Evolutionary conservation across 1,139 yeast species (phyloP), one percentile per base, ranked within the genome.

Genomic region (Tardiomyces depauwii): DNA sequence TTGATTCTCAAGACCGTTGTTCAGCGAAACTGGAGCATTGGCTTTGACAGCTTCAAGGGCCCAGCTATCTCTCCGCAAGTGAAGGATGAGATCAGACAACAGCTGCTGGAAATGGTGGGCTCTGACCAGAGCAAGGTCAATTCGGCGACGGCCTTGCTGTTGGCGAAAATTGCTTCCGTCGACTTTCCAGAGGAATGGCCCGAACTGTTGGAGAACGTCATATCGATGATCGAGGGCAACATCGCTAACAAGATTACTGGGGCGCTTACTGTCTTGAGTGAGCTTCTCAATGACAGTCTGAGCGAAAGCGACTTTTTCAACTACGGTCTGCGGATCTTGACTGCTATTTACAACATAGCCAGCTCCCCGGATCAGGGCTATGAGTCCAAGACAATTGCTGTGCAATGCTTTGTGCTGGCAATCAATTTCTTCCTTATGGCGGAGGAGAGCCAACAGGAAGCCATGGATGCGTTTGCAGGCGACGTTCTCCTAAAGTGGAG

Each of bases 171-270:
- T 21, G 89, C 95, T 0, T 83, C 86, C 1, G 84, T 82, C 1
- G 98, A 91, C 58, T 89, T 78, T 59, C 98, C 98, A 0, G 97
- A 91, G 57, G 95, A 87, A 59, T 91, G 97, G 97, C 95, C 96
- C 0, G 73, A 72, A 28, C 68, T 91, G 42, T 61, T 89, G 48
- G 65, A 67, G 18, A 58, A 30, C 2, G 63, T 13, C 60, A 84
- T 43, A 77, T 77, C 56, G 56, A 61, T 18, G 65, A 70, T 44
- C 57, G 36, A 30, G 70, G 32, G 49, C 61, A 12, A 65, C 76
- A 3, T 60, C 65, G 33, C 61, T 66, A 27, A 54, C 70, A 49
- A 50, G 62, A 44, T 78, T 32, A 64, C 80, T 40, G 95, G 94
- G 9, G 87, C 89, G 0, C 63, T 89, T 47, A 64, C 76, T 1